These are phyloP conservation scores for Leishmania arabica DNA, from an alignment of 208 protist genomes.

Conservation along the genomic window DNA sequence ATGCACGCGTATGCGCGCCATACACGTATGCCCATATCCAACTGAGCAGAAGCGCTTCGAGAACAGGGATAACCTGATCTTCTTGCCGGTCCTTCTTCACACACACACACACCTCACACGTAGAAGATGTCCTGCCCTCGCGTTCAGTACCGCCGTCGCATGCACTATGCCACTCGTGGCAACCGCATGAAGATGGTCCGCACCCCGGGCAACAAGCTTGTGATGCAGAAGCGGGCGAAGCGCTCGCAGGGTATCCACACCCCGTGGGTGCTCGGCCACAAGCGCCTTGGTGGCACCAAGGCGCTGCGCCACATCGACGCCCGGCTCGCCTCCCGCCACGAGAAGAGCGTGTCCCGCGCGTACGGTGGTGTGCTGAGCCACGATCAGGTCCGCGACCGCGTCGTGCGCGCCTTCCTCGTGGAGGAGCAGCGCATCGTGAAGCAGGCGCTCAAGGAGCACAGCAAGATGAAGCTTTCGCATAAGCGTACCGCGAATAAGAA, in stretches of 20 bases:
- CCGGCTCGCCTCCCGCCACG: slow-evolving; percentile 80
- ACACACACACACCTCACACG: neutral
- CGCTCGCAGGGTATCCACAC: slow-evolving; percentile 91
- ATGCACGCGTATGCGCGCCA: neutral
- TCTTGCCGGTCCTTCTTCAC: neutral
- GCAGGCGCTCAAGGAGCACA: slow-evolving; percentile 78
- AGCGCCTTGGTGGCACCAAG: slow-evolving; percentile 92
- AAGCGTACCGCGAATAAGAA: slow-evolving; percentile 72
- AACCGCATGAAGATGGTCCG: slow-evolving; percentile 86
- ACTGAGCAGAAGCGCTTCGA: neutral
- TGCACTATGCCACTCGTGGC: slow-evolving; percentile 77
- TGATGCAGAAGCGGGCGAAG: slow-evolving; percentile 96
- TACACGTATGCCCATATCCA: neutral
- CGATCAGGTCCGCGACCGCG: slow-evolving; percentile 94
- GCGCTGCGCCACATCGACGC: slow-evolving; percentile 92
- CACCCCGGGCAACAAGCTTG: slow-evolving; percentile 93
- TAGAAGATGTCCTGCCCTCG: slow-evolving; percentile 62
- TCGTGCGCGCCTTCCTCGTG: slow-evolving; percentile 98
- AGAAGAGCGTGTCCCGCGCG: slow-evolving; percentile 96
- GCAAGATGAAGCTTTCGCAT: slow-evolving; percentile 66
- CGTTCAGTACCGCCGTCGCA: slow-evolving; percentile 79
- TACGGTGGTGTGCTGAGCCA: slow-evolving; percentile 97
- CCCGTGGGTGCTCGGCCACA: slow-evolving; percentile 93
- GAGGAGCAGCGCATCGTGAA: slow-evolving; percentile 99
- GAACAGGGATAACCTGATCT: neutral